Evolutionary conservation across 2,329 filamentous ascomycete species (phyloP), one percentile per base, ranked within the genome.

Genomic region (Exophiala dermatitidis): DNA sequence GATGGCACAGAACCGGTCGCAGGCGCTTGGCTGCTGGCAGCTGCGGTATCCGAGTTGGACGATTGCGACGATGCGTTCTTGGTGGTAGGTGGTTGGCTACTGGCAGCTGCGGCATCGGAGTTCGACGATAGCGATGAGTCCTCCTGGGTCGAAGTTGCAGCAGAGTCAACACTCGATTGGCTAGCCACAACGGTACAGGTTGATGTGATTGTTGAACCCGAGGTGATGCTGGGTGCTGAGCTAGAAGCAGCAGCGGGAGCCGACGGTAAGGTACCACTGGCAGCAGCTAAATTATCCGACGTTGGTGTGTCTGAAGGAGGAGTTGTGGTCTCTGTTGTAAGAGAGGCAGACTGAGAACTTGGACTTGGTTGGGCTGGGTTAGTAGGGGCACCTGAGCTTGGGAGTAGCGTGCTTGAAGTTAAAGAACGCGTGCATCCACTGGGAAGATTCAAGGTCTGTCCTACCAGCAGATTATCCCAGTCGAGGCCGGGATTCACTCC

Each of bases 381-480:
- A 9, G 36, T n/a, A 5, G 10, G 9, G 6, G 36, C 36, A 12
- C 5, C 5, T 9, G 6, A 5, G 19, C 19, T 19, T 19, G 19
- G 19, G 19, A 19, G 19, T 19, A 37, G 34, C n/a, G 36, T 50
- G 48, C 26, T 42, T 5, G 36, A 42, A 2, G 36, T 12, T 42
- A 10, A 10, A 19, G 46, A 48, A 38, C 12, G 46, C 46, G 5
- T 53, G 45, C 7, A 47, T 48, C 19, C 19, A 19, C 19, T 19
- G 33, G 56, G 57, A 6, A 53, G 6, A 48, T 52, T 61, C 33
- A 61, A n/a, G 1, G 19, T 52, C 34, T 61, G 56, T 29, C 56
- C 56, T 46, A 57, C 46, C 36, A 48, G 40, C 41, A 61, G 41
- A 4, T 55, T 53, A 32, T 54, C 53, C 59, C 57, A 60, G 28